Evolutionary conservation across 2,329 filamentous ascomycete genomes (phyloP), one percentile per base, ranked within the genome.

Genomic region (Scleromitrula shiraiana): DNA sequence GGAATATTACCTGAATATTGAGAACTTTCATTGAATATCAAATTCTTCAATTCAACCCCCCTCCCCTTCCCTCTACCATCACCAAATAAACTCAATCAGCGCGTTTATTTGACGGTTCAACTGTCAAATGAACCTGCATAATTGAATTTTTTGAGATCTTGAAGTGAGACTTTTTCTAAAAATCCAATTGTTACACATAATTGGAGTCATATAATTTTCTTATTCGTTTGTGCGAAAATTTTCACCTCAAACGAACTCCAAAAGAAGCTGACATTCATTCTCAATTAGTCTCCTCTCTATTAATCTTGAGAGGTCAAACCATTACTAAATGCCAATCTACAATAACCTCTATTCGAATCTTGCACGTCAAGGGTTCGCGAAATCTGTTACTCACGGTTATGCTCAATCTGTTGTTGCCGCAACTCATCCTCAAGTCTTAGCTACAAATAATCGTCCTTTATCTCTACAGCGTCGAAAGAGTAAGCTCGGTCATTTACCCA

Each of bases 111-210:
- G 88, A 76, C 87, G 86, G 82, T 83, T 71, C 65, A 67, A 84
- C 88, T 90, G 88, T 94, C 88, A 91, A 88, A 95, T 95, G 90
- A 95, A 93, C 88, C 88, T 96, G 90, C 88, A 90, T 55, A 46
- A 41, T 47, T 41, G 52, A 44, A 53, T 52, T 39, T n/a, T 49
- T 55, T 61, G 60, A 63, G 57, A 59, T 57, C 46, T 52, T 49
- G 38, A 56, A 57, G 47, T 50, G 41, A 33, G 47, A 24, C 23
- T 29, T 15, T 7, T 5, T 1, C 23, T 61, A 50, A 46, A 53
- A n/a, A 14, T 30, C 29, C 8, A 23, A 55, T 15, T 2, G 15
- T 24, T 23, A 15, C 30, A 14, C 10, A 12, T n/a, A 45, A n/a
- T 37, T n/a, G 15, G 37, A 47, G 37, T 42, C 45, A 47, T 17